These are phyloP conservation scores for Ophiostoma triangulosporum DNA, from an alignment of 2,329 filamentous ascomycete genomes.

Conservation along the genomic window DNA sequence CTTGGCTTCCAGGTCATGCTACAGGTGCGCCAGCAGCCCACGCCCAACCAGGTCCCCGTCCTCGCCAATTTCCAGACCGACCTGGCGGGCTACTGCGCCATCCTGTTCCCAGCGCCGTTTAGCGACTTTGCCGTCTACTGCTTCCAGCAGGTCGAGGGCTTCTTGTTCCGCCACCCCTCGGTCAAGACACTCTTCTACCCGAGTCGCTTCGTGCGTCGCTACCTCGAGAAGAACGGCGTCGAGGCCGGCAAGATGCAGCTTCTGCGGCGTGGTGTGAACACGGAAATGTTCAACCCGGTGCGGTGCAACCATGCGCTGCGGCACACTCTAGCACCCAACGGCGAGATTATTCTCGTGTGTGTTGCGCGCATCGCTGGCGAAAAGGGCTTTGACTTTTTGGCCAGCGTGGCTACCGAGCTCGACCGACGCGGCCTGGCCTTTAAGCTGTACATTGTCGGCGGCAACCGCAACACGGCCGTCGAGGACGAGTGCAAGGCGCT, in stretches of 20 bases:
- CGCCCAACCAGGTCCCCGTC: constrained; percentile 40
- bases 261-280: constrained; percentile 52
- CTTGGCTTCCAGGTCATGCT: constrained; percentile 58
- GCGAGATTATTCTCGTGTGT: constrained; percentile 51
- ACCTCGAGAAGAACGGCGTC: constrained; percentile 44
- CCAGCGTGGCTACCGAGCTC: constrained; percentile 40
- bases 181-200: constrained; percentile 59
- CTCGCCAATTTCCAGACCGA: constrained; percentile 63
- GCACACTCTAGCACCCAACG: constrained; percentile 41
- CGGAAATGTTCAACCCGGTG: constrained; percentile 43
- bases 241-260: constrained; percentile 43
- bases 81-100: constrained; percentile 53
- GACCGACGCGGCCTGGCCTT: constrained; percentile 42
- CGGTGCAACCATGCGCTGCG: constrained; percentile 39
- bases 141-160: constrained; percentile 50
- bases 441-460: constrained; percentile 53
- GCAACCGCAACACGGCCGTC: constrained; percentile 50
- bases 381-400: constrained; percentile 57
- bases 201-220: constrained; percentile 46
- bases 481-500: constrained; percentile 47
- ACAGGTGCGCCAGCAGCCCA: constrained; percentile 48
- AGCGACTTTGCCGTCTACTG: constrained; percentile 47
- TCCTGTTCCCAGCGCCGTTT: constrained; percentile 52
- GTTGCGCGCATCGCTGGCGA: constrained; percentile 56
- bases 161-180: constrained; percentile 46